Base-by-base conservation (phyloP, 257 asterid genomes). In the Solanum corneliomulleri region DNA sequence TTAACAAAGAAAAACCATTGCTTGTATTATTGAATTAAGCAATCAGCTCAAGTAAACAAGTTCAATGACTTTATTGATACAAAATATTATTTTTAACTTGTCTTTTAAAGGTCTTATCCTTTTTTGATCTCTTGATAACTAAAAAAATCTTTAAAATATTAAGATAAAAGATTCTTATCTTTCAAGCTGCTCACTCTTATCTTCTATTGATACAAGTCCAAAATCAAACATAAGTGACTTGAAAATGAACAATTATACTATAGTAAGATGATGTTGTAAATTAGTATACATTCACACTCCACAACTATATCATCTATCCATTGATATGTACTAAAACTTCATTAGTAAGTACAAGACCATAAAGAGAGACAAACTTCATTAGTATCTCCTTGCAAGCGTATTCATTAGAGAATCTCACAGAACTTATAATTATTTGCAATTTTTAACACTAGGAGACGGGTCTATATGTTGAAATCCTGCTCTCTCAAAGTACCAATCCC, bases 81-180 rank as follows among this genome's bases (percentile, higher is more conserved):
- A 52, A 6, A 16, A 2, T 49, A 15, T 2, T 2, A 16, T 2
- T 52, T 18, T 7, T 20, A 18, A 7, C 0, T 56, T 56, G 1
- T 56, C 11, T 18, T 7, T 56, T 0, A 4, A 5, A 56, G 2
- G 0, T 56, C 2, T 11, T 25, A 20, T 0, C 1, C 5, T 20
- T 18, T 56, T 56, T 20, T 56, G 23, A 21, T 16, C 10, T 52
- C 9, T 52, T 52, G 4, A 52, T 16, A 52, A 52, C 1, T 52
- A 1, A 2, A 15, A 3, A 2, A 16, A 52, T 52, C 0, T 21
- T 6, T 20, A 56, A 52, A 16, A 56, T 0, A 1, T 56, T 20
- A 3, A 8, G 66, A 0, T 58, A 11, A 58, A 20, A 58, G 4
- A 20, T 21, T 2, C 2, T 20, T 58, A 58, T 18, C 12, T 58